phyloP scores from a whole-genome alignment of 306 rosid genomes.

The Neltuma alba region DNA sequence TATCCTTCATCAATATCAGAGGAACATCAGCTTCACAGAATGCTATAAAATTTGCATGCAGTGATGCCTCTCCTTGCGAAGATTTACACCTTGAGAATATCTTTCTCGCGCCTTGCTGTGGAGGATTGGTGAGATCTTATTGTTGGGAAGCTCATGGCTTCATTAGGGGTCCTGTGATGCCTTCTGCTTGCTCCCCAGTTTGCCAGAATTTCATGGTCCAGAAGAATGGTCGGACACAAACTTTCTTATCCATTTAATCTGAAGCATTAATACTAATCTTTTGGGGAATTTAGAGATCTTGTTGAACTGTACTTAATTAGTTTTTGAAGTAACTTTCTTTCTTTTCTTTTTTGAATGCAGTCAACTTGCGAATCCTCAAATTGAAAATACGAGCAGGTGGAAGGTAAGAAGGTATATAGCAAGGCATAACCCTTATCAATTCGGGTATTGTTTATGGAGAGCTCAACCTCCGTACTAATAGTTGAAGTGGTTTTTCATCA shows the following conservation, averaged over 20 bases:
- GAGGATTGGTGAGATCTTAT: conserved; percentile 50
- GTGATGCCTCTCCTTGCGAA: conserved; percentile 72
- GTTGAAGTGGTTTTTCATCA: not conserved
- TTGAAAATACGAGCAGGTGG: not conserved
- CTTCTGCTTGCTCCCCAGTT: conserved; percentile 58
- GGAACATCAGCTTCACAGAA: conserved; percentile 87
- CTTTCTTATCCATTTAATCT: conserved; percentile 40
- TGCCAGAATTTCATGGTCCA: conserved; percentile 44
- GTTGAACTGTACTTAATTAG: not conserved
- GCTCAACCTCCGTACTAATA: not conserved
- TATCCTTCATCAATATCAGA: conserved; percentile 61
- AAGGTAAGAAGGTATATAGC: not conserved
- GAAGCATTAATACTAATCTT: not conserved
- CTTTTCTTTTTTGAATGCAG: not conserved
- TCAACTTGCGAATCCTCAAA: not conserved
- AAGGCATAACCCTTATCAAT: not conserved
- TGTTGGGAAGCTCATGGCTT: conserved; percentile 87
- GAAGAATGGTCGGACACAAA: conserved; percentile 37
- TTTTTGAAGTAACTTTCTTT: no score
- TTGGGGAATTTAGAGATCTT: not conserved
- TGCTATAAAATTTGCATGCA: conserved; percentile 77
- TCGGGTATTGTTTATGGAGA: not conserved
- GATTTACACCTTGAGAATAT: conserved; percentile 65
- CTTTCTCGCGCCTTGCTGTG: conserved; percentile 46
- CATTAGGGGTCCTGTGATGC: conserved; percentile 56